Evolutionary conservation across 2,329 filamentous ascomycete genomes (phyloP).

Genomic region (Aspergillus fischeri): DNA sequence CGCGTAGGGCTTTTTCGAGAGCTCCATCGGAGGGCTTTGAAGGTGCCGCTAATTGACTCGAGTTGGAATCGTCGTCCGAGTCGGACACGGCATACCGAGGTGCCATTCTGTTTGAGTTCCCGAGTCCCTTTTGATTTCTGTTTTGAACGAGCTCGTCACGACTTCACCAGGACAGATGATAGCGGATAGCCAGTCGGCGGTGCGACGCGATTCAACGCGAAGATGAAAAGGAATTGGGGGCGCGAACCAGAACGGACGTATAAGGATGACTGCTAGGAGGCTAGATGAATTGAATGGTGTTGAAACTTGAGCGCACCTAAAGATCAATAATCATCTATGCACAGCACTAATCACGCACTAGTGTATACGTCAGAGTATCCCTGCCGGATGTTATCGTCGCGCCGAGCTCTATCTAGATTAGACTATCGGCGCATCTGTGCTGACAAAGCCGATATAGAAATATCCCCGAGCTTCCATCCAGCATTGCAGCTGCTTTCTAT

Average conservation of each 20-base stretch:
- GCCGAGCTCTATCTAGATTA: not conserved
- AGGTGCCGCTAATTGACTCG: slow-evolving; percentile 15
- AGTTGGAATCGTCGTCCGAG: slow-evolving; percentile 27
- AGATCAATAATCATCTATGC: not conserved
- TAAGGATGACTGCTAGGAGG: not conserved
- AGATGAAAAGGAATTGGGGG: not conserved
- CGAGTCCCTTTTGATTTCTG: not conserved
- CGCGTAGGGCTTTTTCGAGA: slow-evolving; percentile 37
- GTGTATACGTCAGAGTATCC: not conserved
- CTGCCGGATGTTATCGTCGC: not conserved
- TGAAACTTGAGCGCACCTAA: not conserved
- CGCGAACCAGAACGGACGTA: not conserved
- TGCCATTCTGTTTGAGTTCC: slow-evolving; percentile 19
- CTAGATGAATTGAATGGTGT: not conserved
- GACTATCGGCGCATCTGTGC: not conserved
- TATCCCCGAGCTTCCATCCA: not conserved
- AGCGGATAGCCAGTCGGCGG: not conserved
- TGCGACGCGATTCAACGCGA: not conserved
- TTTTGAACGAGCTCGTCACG: not conserved
- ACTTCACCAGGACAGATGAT: not conserved
- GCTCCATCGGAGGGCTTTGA: slow-evolving; percentile 27
- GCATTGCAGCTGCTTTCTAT: not conserved
- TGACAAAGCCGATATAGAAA: not conserved
- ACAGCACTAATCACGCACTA: not conserved
- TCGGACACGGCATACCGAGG: slow-evolving; percentile 29